Conservation (phyloP, 768 basidiomycete species). For the Gyrodon lividus region DNA sequence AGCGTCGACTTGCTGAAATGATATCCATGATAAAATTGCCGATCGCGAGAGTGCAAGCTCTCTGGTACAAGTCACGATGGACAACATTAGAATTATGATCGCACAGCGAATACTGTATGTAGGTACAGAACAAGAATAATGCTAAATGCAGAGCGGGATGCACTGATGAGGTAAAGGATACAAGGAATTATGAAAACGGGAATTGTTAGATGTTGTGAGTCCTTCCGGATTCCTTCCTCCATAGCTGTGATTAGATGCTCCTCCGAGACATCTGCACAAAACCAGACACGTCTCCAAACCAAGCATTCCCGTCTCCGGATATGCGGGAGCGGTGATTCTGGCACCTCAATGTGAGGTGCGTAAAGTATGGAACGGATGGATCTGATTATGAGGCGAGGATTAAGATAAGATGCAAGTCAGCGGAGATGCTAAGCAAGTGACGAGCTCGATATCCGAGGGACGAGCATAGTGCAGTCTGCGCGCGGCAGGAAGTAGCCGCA, state of each 20-base stretch:
- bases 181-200: slow-evolving; percentile 3
- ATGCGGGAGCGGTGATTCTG: slow-evolving; percentile 4
- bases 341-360: slow-evolving; percentile 3
- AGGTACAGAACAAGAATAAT: slow-evolving; percentile 17
- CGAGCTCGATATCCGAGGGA: slow-evolving; percentile 2
- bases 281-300: slow-evolving; percentile 4
- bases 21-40: no score
- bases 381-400: not conserved
- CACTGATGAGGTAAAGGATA: slow-evolving; percentile 5
- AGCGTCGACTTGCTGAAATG: no score
- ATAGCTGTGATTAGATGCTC: slow-evolving; percentile 18
- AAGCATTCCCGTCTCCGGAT: not conserved
- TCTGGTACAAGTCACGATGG: no score
- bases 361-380: not conserved
- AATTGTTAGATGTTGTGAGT: slow-evolving; percentile 10
- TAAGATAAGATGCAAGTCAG: not conserved
- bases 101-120: slow-evolving; percentile 8
- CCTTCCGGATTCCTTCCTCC: slow-evolving; percentile 15
- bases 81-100: not conserved
- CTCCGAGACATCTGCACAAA: not conserved
- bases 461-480: not conserved
- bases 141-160: slow-evolving; percentile 7
- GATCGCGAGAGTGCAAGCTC: no score
- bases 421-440: not conserved
- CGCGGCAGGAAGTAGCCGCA: not conserved